Conservation (phyloP, 2,329 filamentous ascomycete species). For the Cladosporium sp. region DNA sequence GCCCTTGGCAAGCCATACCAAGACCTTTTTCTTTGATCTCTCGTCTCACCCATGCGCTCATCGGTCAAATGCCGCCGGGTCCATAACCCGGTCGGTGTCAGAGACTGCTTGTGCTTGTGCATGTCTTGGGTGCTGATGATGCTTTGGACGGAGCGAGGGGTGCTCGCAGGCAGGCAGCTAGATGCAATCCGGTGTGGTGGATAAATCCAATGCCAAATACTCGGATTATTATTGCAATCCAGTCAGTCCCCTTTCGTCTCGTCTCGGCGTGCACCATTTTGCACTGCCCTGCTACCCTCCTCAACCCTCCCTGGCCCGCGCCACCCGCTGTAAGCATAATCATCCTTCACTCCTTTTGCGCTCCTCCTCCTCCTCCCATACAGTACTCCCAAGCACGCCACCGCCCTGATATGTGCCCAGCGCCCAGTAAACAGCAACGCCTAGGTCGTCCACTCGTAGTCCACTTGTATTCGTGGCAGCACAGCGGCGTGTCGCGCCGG, state of each 20-base stretch:
- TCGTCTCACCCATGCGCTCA: conserved; percentile 15
- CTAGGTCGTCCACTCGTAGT: background rate
- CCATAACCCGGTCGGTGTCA: background rate
- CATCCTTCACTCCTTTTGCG: conserved; percentile 15
- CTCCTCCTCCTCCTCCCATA: background rate
- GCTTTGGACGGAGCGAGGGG: background rate
- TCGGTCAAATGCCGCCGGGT: conserved; percentile 14
- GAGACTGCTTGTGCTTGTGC: conserved; percentile 2
- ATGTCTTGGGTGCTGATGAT: conserved; percentile 8
- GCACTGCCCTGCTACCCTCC: background rate
- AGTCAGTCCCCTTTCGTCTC: background rate
- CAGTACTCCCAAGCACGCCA: background rate
- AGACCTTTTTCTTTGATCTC: conserved; percentile 8
- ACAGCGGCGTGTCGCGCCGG: background rate
- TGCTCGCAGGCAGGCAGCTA: background rate
- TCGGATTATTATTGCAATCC: background rate
- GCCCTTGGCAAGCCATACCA: conserved; percentile 13
- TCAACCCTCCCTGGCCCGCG: background rate
- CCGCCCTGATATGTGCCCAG: conserved; percentile 8
- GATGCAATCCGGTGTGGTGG: background rate
- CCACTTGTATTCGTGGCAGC: conserved; percentile 12
- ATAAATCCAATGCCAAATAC: background rate
- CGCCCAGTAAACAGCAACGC: background rate
- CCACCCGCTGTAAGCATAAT: conserved; percentile 19
- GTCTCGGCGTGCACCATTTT: background rate